phyloP scores from a whole-genome alignment of 352 stramenopile species.

The Phytophthora megakarya region DNA sequence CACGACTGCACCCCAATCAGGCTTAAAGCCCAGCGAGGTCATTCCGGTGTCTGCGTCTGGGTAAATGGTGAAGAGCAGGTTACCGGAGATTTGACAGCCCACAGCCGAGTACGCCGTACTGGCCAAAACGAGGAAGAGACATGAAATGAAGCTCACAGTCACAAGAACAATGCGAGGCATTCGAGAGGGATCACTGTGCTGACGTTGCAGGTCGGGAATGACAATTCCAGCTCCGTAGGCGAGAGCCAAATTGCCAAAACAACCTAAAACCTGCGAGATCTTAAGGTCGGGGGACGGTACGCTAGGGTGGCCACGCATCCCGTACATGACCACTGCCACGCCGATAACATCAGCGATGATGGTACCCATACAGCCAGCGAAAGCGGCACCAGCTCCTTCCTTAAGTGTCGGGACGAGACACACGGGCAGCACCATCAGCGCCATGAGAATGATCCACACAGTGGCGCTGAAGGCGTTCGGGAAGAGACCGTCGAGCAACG shows the following conservation, averaged over 20 bases:
- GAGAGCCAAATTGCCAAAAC: conserved; percentile 61
- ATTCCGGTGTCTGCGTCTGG: conserved; percentile 27
- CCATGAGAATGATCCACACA: conserved; percentile 63
- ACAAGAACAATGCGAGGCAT: conserved; percentile 56
- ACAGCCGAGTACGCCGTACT: conserved; percentile 39
- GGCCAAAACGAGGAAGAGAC: conserved; percentile 45
- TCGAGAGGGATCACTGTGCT: conserved; percentile 50
- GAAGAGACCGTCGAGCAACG: conserved; percentile 44
- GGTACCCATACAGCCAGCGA: conserved; percentile 52
- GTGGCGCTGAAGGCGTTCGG: conserved; percentile 37
- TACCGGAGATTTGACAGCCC: conserved; percentile 61
- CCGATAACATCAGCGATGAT: conserved; percentile 53
- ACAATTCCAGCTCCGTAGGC: conserved; percentile 61
- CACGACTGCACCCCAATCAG: conserved; percentile 43
- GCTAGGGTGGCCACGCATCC: conserved; percentile 41
- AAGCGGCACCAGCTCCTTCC: conserved; percentile 39
- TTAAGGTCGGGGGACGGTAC: conserved; percentile 39
- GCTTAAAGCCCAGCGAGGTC: conserved; percentile 43
- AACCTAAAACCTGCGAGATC: conserved; percentile 44
- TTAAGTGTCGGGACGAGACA: conserved; percentile 56
- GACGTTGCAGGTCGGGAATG: conserved; percentile 54
- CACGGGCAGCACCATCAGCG: conserved; percentile 43
- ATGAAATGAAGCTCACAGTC: conserved; percentile 44
- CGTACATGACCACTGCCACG: conserved; percentile 39
- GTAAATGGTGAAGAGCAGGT: conserved; percentile 59